phyloP scores from a whole-genome alignment of 2,329 filamentous ascomycete genomes.

The Calonectria naviculata region DNA sequence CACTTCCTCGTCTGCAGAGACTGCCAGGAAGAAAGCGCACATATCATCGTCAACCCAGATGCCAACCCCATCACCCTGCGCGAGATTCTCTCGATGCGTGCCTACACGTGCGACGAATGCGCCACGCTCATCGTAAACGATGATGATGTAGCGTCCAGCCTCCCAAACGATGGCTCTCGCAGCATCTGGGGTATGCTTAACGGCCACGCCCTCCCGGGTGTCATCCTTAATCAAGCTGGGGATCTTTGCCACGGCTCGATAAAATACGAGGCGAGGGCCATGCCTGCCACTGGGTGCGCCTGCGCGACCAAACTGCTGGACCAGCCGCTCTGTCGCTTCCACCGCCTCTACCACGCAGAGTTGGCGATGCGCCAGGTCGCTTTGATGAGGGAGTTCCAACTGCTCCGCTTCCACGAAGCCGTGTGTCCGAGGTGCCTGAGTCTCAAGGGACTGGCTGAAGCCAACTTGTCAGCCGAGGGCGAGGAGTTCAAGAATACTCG shows the following conservation, averaged over 20 bases:
- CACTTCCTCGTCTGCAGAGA: constrained; percentile 31
- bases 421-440: constrained; percentile 47
- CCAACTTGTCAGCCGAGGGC: constrained; percentile 29
- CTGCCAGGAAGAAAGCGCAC: constrained; percentile 40
- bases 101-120: constrained; percentile 50
- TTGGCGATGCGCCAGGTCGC: constrained; percentile 34
- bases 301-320: constrained; percentile 50
- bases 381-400: constrained; percentile 42
- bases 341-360: constrained; percentile 45
- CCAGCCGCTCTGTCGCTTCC: constrained; percentile 47
- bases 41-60: constrained; percentile 25
- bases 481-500: constrained; percentile 19
- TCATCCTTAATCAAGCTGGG: background rate
- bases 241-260: background rate
- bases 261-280: constrained; percentile 16
- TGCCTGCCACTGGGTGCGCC: constrained; percentile 49
- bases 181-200: constrained; percentile 42
- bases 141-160: background rate
- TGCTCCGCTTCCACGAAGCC: constrained; percentile 31
- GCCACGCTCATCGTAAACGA: constrained; percentile 17
- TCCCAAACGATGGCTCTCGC: constrained; percentile 25
- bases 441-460: constrained; percentile 5
- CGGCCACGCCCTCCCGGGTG: constrained; percentile 41
- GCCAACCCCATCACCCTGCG: constrained; percentile 19
- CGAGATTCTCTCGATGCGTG: constrained; percentile 47